Evolutionary conservation across 2,329 filamentous ascomycete species (phyloP).

Genomic region (Aphanoascus verrucosus): DNA sequence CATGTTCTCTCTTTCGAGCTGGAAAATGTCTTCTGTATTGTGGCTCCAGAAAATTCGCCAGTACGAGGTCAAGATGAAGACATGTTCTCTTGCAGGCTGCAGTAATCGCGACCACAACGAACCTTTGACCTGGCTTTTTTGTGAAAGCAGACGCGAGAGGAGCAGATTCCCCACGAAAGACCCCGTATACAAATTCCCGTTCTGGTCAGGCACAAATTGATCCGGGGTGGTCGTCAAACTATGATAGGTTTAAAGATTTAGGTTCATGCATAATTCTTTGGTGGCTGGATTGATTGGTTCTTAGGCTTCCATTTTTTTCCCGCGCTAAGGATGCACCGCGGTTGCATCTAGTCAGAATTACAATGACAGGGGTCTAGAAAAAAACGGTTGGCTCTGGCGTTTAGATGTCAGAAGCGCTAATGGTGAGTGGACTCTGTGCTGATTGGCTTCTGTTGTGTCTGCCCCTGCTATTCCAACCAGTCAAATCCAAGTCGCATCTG

Average conservation of each 20-base stretch:
- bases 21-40: neutral
- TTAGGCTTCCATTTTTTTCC: conserved; percentile 11
- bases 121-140: neutral
- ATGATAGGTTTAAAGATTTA: neutral
- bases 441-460: neutral
- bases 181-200: neutral
- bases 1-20: neutral
- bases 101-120: neutral
- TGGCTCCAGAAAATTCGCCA: neutral
- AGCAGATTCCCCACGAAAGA: neutral
- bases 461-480: conserved; percentile 1
- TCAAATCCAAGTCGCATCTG: conserved; percentile 21
- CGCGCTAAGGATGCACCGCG: conserved; percentile 12
- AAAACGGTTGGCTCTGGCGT: conserved; percentile 32
- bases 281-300: conserved; percentile 35
- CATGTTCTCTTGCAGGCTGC: neutral
- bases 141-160: neutral
- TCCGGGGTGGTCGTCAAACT: neutral
- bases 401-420: conserved; percentile 29
- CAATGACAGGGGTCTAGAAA: conserved; percentile 21
- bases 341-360: conserved; percentile 20
- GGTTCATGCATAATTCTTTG: conserved; percentile 7
- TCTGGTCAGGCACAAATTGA: neutral
- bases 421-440: neutral
- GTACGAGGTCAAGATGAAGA: too few species aligned